Percentiles rank a stretch among this genome's conserved stretches.
Conservation (phyloP, 2,329 filamentous ascomycete genomes). For the Colletotrichum sp. region DNA sequence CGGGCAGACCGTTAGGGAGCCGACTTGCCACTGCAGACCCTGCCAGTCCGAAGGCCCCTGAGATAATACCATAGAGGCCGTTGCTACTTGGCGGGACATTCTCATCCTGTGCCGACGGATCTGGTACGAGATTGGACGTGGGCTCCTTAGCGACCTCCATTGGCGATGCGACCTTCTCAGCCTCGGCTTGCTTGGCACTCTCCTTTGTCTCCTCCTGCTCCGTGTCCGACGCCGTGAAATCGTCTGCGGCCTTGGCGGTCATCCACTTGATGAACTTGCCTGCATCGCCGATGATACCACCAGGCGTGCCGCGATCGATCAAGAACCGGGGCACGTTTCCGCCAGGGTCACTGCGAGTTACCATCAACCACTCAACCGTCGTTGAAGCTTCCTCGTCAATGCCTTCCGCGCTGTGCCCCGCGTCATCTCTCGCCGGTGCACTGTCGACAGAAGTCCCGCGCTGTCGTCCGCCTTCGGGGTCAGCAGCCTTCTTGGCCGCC, state of each 20-base stretch:
- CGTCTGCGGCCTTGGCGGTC: conserved; percentile 42
- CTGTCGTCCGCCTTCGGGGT: conserved; percentile 38
- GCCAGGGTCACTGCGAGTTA: conserved; percentile 86
- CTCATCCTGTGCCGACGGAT: conserved; percentile 28
- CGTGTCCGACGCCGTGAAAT: conserved; percentile 31
- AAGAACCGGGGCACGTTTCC: conserved; percentile 89
- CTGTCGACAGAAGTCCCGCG: conserved; percentile 20
- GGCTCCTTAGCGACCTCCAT: conserved; percentile 34
- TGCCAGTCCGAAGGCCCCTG: conserved; percentile 56
- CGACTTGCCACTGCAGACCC: conserved; percentile 49
- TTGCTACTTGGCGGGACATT: conserved; percentile 39
- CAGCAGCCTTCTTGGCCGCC: conserved; percentile 25
- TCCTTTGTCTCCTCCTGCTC: conserved; percentile 20
- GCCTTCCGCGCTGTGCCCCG: conserved; percentile 26
- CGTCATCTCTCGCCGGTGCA: conserved; percentile 27
- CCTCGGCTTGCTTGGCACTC: conserved; percentile 33
- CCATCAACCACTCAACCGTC: conserved; percentile 87
- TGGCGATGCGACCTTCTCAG: conserved; percentile 29
- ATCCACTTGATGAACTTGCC: conserved; percentile 83
- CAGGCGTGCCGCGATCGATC: conserved; percentile 88
- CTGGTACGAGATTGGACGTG: conserved; percentile 31
- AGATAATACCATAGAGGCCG: conserved; percentile 62
- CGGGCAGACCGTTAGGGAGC: conserved; percentile 35
- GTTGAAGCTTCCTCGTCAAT: conserved; percentile 38
- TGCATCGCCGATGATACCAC: conserved; percentile 79